phyloP scores from a whole-genome alignment of 164 flowering plant species.

The Paratinospora sagittata region DNA sequence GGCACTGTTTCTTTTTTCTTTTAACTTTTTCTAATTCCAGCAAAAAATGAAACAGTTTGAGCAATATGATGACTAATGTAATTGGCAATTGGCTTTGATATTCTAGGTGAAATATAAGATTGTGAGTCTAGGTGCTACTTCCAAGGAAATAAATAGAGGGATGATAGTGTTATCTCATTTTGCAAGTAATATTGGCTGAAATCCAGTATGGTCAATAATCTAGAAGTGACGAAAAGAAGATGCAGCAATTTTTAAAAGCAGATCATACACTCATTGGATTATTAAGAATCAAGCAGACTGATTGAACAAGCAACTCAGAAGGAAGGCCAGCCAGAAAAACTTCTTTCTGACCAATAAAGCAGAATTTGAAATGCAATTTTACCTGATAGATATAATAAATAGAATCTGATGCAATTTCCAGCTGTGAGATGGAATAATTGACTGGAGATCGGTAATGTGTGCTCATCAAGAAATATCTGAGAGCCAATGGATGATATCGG shows the following conservation, averaged over 20 bases:
- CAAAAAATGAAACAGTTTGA: background rate
- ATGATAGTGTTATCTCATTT: no score
- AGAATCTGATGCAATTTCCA: constrained; percentile 71
- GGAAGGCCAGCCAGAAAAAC: background rate
- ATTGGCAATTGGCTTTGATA: background rate
- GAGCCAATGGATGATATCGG: constrained; percentile 74
- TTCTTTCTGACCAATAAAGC: background rate
- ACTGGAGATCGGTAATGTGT: constrained; percentile 87
- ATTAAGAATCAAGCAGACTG: background rate
- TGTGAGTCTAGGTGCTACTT: background rate
- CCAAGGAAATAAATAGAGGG: background rate
- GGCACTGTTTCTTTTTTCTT: no score
- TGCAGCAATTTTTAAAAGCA: background rate
- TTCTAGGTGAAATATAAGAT: no score
- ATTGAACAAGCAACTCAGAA: background rate
- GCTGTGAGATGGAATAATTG: constrained; percentile 55
- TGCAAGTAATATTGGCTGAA: no score
- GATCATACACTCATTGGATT: background rate
- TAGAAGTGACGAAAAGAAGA: background rate
- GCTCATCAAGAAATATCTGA: constrained; percentile 78
- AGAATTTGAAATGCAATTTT: constrained; percentile 2
- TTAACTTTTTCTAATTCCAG: no score
- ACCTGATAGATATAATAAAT: constrained; percentile 85
- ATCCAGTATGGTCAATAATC: background rate
- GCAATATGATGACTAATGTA: background rate